Evolutionary conservation across 768 basidiomycete genomes (phyloP).

Genomic region (Gyrodon lividus): DNA sequence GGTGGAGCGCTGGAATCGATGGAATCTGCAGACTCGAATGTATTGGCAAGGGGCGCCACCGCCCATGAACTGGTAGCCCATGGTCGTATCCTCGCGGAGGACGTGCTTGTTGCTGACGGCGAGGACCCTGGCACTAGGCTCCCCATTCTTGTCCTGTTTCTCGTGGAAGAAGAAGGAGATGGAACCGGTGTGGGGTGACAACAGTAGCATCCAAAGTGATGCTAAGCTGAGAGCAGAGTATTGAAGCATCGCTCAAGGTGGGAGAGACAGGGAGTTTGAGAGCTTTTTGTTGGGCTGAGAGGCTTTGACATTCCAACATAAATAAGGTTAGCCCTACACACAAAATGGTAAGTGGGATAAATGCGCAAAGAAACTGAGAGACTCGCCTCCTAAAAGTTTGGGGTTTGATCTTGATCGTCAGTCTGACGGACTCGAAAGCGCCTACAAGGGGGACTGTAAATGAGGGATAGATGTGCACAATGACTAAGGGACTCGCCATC

Average conservation of each 20-base stretch:
- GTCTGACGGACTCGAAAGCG: constrained; percentile 12
- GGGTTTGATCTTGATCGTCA: not conserved
- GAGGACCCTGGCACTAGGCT: constrained; percentile 26
- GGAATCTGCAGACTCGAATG: constrained; percentile 9
- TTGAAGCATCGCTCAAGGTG: constrained; percentile 10
- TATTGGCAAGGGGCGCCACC: constrained; percentile 19
- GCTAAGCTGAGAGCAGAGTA: constrained; percentile 14
- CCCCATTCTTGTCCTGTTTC: constrained; percentile 21
- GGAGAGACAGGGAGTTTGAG: constrained; percentile 11
- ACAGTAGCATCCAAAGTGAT: constrained; percentile 20
- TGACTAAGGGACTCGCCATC: constrained; percentile 25
- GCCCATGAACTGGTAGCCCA: constrained; percentile 28
- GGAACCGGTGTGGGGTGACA: constrained; percentile 27
- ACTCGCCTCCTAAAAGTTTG: constrained; percentile 11
- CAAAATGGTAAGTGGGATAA: constrained; percentile 19
- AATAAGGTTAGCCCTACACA: constrained; percentile 12
- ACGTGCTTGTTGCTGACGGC: constrained; percentile 31
- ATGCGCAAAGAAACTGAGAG: constrained; percentile 29
- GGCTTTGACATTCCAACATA: constrained; percentile 9
- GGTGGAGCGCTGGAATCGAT: constrained; percentile 26
- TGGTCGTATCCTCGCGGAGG: constrained; percentile 20
- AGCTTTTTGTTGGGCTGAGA: constrained; percentile 4
- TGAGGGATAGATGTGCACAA: constrained; percentile 23
- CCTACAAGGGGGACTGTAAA: constrained; percentile 31
- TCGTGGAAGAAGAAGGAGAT: constrained; percentile 32